Conservation (phyloP, 1,284 basidiomycete genomes). For the Ustilago vetiveriae region DNA sequence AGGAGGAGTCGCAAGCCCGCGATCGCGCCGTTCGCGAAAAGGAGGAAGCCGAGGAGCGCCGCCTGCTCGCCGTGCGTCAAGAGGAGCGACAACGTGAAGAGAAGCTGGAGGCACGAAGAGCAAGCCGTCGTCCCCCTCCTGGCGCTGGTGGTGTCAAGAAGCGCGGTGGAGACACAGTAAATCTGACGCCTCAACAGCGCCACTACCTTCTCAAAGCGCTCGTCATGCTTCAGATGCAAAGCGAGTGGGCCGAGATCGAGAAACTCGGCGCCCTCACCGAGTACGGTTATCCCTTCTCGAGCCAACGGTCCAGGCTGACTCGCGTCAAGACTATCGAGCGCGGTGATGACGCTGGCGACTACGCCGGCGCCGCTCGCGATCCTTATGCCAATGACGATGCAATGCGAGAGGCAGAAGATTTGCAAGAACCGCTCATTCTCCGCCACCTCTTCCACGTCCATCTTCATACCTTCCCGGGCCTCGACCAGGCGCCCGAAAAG, state of each 20-base stretch:
- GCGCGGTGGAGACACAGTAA: constrained; percentile 25
- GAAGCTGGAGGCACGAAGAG: constrained; percentile 34
- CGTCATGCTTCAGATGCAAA: constrained; percentile 63
- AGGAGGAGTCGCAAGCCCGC: constrained; percentile 38
- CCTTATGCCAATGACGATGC: constrained; percentile 56
- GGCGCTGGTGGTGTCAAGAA: constrained; percentile 27
- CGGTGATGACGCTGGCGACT: constrained; percentile 42
- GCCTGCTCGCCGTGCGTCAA: constrained; percentile 34
- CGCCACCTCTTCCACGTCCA: constrained; percentile 66
- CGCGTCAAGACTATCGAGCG: constrained; percentile 52
- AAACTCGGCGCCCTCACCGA: constrained; percentile 58
- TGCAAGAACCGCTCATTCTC: constrained; percentile 60
- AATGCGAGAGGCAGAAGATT: constrained; percentile 48
- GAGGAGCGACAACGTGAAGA: constrained; percentile 35
- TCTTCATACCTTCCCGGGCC: constrained; percentile 57
- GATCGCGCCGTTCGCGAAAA: constrained; percentile 34
- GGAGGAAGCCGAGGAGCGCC: constrained; percentile 41
- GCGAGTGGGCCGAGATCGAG: constrained; percentile 58
- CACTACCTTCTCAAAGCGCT: constrained; percentile 65
- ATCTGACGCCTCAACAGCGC: constrained; percentile 59
- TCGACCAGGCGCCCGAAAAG: constrained; percentile 56
- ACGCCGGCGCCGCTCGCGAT: constrained; percentile 51
- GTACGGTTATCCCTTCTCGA: constrained; percentile 64
- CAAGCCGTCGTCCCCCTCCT: constrained; percentile 33
- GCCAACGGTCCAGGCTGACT: constrained; percentile 47